phyloP scores from a whole-genome alignment of 2,329 filamentous ascomycete species.

The Pseudocercospora musae region DNA sequence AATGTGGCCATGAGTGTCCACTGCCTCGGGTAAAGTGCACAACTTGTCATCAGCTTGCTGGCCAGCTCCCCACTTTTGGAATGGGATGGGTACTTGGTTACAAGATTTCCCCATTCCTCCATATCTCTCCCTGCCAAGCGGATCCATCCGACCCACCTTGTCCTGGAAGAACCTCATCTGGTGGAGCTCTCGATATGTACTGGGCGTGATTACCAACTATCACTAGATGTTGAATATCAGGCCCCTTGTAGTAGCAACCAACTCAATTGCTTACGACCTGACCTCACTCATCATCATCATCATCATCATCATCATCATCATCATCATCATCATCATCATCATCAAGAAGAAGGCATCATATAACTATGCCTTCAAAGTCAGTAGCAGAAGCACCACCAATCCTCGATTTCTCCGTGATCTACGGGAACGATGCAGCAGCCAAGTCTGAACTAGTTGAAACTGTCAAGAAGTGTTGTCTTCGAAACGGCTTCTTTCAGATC shows the following conservation, averaged over 20 bases:
- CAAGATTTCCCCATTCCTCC: not conserved
- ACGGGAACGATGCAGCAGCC: not conserved
- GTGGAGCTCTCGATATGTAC: not conserved
- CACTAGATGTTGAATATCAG: not conserved
- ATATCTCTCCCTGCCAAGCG: not conserved
- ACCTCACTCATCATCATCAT: not conserved
- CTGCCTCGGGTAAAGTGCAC: not conserved
- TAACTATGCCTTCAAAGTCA: not conserved
- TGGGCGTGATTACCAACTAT: not conserved
- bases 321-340: too few species aligned
- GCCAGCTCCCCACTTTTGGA: not conserved
- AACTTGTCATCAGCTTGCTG: not conserved
- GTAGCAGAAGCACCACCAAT: not conserved
- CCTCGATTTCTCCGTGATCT: not conserved
- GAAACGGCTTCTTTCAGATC: slow-evolving; percentile 18
- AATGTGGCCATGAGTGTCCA: not conserved
- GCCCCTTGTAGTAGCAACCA: not conserved
- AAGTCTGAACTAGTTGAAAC: not conserved
- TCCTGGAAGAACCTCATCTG: not conserved
- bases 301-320: too few species aligned
- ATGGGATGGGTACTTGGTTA: slow-evolving; percentile 77
- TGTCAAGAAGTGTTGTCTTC: not conserved
- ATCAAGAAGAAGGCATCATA: not conserved
- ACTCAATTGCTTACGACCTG: not conserved
- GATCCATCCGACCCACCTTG: not conserved